phyloP scores from a whole-genome alignment of 306 rosid species.

The Macrotyloma uniflorum region DNA sequence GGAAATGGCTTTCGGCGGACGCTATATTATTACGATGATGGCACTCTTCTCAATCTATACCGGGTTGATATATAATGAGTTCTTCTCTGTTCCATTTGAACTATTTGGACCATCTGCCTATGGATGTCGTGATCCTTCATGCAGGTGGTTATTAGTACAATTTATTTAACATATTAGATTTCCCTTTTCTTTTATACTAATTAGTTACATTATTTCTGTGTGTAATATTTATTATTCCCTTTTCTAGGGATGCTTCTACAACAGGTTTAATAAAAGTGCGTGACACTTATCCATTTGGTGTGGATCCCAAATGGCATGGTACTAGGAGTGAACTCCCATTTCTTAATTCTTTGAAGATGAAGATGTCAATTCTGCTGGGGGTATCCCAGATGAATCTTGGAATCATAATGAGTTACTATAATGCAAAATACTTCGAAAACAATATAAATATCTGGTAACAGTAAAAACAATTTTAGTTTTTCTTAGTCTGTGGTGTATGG shows the following conservation, averaged over 20 bases:
- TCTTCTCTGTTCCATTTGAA: constrained; percentile 80
- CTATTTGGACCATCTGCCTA: constrained; percentile 79
- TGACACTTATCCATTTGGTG: constrained; percentile 86
- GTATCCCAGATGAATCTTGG: constrained; percentile 99
- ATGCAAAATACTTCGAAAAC: constrained; percentile 68
- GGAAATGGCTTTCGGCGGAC: constrained; percentile 86
- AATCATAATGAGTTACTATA: constrained; percentile 77
- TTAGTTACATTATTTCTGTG: background rate
- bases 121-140: constrained; percentile 65
- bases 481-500: background rate
- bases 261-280: constrained; percentile 78
- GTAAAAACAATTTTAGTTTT: constrained; percentile 14
- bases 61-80: constrained; percentile 80
- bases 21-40: constrained; percentile 79
- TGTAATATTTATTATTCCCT: constrained; percentile 4
- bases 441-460: constrained; percentile 64
- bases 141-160: constrained; percentile 58
- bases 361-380: constrained; percentile 92
- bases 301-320: constrained; percentile 98
- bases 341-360: constrained; percentile 97
- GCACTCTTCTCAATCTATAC: constrained; percentile 86
- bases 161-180: constrained; percentile 11
- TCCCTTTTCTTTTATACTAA: constrained; percentile 10
- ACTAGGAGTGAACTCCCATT: constrained; percentile 91
- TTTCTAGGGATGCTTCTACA: constrained; percentile 68